Percentiles rank a stretch among this genome's conserved stretches.
These are phyloP conservation scores for Aspergillus unguis DNA, from an alignment of 2,329 filamentous ascomycete species.

Conservation along the genomic window DNA sequence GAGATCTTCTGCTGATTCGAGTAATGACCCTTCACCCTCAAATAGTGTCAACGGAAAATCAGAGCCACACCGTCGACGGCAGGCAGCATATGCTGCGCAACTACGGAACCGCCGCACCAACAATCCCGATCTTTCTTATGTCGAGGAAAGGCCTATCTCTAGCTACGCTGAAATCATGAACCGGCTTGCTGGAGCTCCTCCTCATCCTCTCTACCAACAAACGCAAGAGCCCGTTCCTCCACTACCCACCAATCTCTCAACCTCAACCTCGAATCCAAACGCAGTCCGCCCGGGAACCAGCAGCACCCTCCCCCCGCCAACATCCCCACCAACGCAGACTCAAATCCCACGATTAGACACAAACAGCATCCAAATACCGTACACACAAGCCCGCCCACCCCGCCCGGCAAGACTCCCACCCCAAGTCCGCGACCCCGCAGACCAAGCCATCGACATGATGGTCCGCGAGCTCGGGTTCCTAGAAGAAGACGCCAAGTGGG, in stretches of 20 bases:
- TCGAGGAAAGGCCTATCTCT: slow-evolving; percentile 40
- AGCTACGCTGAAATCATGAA: slow-evolving; percentile 37
- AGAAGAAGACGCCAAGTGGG: slow-evolving; percentile 53
- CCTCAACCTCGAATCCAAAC: slow-evolving; percentile 13
- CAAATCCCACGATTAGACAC: neutral
- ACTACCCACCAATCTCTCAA: slow-evolving; percentile 9
- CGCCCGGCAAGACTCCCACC: slow-evolving; percentile 6
- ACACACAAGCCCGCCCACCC: neutral
- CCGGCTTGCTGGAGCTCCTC: slow-evolving; percentile 28
- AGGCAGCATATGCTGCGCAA: slow-evolving; percentile 32
- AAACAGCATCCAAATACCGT: neutral
- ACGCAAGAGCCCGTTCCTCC: neutral
- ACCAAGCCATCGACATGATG: slow-evolving; percentile 55
- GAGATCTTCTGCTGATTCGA: slow-evolving; percentile 12
- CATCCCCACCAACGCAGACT: neutral
- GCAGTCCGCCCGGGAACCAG: neutral
- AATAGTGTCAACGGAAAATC: slow-evolving; percentile 2
- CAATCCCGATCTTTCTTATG: slow-evolving; percentile 21
- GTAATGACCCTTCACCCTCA: slow-evolving; percentile 6
- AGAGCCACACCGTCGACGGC: slow-evolving; percentile 26
- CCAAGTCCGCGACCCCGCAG: slow-evolving; percentile 51
- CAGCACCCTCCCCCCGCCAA: neutral
- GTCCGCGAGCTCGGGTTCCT: slow-evolving; percentile 59
- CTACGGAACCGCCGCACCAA: slow-evolving; percentile 28
- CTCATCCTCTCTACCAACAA: slow-evolving; percentile 15